These are phyloP conservation scores for Pseudoperonospora humuli DNA, from an alignment of 352 stramenopile genomes.

Conservation along the genomic window DNA sequence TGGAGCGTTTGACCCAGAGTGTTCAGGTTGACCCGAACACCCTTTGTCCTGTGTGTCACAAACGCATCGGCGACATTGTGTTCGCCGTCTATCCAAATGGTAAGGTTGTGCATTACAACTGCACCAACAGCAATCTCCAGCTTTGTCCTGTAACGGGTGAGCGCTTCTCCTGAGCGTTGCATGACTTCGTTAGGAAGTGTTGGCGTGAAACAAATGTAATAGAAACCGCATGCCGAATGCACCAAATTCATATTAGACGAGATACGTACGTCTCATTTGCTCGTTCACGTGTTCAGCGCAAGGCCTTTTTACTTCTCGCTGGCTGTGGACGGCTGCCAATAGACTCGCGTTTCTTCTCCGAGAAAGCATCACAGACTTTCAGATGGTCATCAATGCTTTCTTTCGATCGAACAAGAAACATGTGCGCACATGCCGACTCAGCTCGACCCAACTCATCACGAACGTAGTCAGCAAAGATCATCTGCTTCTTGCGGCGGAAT, in stretches of 20 bases:
- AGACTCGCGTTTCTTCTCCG: conserved; percentile 39
- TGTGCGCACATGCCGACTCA: conserved; percentile 56
- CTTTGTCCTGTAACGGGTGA: conserved; percentile 76
- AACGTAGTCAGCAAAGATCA: conserved; percentile 62
- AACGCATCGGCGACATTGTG: conserved; percentile 84
- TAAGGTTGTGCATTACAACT: conserved; percentile 86
- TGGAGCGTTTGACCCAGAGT: conserved; percentile 67
- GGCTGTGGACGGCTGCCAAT: conserved; percentile 19
- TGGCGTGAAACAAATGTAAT: conserved; percentile 21
- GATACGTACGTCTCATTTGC: conserved; percentile 4
- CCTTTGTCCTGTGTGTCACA: conserved; percentile 73
- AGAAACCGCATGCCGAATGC: conserved; percentile 14
- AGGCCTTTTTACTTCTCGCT: conserved; percentile 7
- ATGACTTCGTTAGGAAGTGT: conserved; percentile 14
- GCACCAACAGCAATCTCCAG: conserved; percentile 77
- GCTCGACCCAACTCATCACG: conserved; percentile 29
- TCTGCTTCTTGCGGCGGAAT: conserved; percentile 38
- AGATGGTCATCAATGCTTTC: conserved; percentile 71
- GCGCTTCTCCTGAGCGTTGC: conserved; percentile 51
- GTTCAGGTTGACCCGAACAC: conserved; percentile 81
- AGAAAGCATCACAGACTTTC: conserved; percentile 60
- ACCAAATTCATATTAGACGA: conserved; percentile 24
- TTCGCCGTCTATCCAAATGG: conserved; percentile 83
- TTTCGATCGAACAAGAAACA: conserved; percentile 45
- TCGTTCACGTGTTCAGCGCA: conserved; percentile 10